A percentile compares a stretch with the other conserved stretches of the same genome.
Evolutionary conservation across 495 filamentous ascomycete genomes (phyloP).

Genomic region (Penicillium simplicissimum): DNA sequence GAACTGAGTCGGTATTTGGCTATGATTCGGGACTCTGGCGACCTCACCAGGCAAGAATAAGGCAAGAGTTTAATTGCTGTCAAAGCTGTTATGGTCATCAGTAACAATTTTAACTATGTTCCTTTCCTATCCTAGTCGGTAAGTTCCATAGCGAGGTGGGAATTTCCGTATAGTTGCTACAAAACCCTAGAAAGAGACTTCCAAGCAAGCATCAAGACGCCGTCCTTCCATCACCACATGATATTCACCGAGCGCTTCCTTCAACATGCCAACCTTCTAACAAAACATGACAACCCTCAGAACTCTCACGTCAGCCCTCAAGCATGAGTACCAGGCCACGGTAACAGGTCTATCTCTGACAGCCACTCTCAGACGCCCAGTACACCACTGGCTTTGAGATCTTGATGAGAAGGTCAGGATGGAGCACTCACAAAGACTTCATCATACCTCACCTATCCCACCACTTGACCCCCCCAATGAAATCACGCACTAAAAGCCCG

Average conservation of each 20-base stretch:
- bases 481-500: constrained; percentile 49
- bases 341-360: constrained; percentile 8
- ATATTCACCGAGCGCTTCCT: not conserved
- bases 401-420: constrained; percentile 40
- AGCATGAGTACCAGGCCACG: constrained; percentile 41
- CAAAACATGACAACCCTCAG: constrained; percentile 54
- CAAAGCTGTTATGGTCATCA: too few relatives aligned
- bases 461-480: constrained; percentile 50
- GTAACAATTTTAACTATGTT: too few relatives aligned
- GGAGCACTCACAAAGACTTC: constrained; percentile 53
- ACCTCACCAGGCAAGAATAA: too few relatives aligned
- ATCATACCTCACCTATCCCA: constrained; percentile 56
- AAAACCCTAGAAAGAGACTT: too few relatives aligned
- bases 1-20: too few relatives aligned
- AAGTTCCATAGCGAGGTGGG: too few relatives aligned
- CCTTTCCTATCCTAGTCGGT: too few relatives aligned
- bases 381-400: constrained; percentile 56
- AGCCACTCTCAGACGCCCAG: constrained; percentile 53
- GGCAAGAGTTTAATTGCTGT: too few relatives aligned
- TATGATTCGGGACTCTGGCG: too few relatives aligned
- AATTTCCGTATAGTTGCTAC: too few relatives aligned
- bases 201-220: too few relatives aligned
- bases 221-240: too few relatives aligned
- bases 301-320: constrained; percentile 51
- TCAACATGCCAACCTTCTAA: not conserved